Base-by-base conservation (phyloP, 2,329 filamentous ascomycete species). In the Aspergillus sojae region DNA sequence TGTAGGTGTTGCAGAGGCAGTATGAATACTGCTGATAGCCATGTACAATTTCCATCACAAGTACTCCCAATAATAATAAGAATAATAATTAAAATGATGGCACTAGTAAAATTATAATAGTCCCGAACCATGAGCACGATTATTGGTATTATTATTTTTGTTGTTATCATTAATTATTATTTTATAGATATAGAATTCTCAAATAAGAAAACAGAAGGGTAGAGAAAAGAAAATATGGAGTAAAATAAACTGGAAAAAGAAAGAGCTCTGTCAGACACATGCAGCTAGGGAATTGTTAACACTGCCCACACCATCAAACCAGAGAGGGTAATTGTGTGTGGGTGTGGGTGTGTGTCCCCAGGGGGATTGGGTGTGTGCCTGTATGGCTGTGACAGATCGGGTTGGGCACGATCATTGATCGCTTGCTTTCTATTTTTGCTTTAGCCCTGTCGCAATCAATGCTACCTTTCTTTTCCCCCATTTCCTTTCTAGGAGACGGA, bases 261-360 rank as follows among this genome's bases (percentile, higher is more conserved):
- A 45, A 50, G n/a, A 58, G 58, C 60, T 63, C 55, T 64, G 65
- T 52, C 45, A 58, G 63, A 62, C 32, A 30, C 53, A 58, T 68
- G 64, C 65, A 69, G 67, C 67, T 64, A 60, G 46, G 62, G 55
- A 62, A 65, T 36, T 61, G 52, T 41, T 52, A 53, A 62, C 62
- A 58, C 50, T 64, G 46, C 46, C 48, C 50, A 32, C 45, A 58
- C 26, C 46, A 50, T 60, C 48, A 46, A 23, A 41, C 21, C 6
- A 52, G 36, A 53, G 41, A 46, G 45, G 28, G 10, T 2, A 11
- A 16, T 14, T 50, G 48, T n/a, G 48, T 32, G 53, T 54, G 58
- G 21, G 56, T 57, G 57, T 19, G 55, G 46, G 48, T 45, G 46
- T 50, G 60, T 48, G 46, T 34, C 41, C 48, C 57, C 46, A 58